phyloP scores from a whole-genome alignment of 2,329 filamentous ascomycete genomes.

The Harringtonia lauricola region DNA sequence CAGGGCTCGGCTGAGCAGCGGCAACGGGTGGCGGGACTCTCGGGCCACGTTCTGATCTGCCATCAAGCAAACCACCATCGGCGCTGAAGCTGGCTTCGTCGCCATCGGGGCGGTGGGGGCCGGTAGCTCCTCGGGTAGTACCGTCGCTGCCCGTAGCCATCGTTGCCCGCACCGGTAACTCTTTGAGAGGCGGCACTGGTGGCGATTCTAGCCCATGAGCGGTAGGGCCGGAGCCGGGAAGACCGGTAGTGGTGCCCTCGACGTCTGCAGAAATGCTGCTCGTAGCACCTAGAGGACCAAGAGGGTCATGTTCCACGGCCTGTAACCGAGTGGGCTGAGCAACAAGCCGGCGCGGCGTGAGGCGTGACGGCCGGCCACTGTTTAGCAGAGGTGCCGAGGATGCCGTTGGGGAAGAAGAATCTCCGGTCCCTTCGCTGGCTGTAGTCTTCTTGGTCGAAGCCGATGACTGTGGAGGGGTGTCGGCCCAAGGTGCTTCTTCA shows the following conservation, averaged over 20 bases:
- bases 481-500: slow-evolving; percentile 44
- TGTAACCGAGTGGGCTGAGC: slow-evolving; percentile 70
- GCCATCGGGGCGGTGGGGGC: slow-evolving; percentile 58
- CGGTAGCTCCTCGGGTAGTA: slow-evolving; percentile 28
- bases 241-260: slow-evolving; percentile 6
- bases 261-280: slow-evolving; percentile 17
- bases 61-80: slow-evolving; percentile 22
- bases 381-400: slow-evolving; percentile 17
- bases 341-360: slow-evolving; percentile 50
- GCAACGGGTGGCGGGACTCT: slow-evolving; percentile 57
- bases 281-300: slow-evolving; percentile 62
- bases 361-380: slow-evolving; percentile 30
- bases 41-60: slow-evolving; percentile 29
- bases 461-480: slow-evolving; percentile 22
- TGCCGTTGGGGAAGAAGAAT: slow-evolving; percentile 16
- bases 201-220: slow-evolving; percentile 28
- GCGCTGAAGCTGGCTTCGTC: slow-evolving; percentile 52
- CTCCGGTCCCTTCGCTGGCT: slow-evolving; percentile 11
- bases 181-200: slow-evolving; percentile 59
- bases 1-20: slow-evolving; percentile 39
- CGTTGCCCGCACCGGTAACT: slow-evolving; percentile 48
- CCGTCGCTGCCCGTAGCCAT: slow-evolving; percentile 34
- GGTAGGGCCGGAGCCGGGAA: neutral
- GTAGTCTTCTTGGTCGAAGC: slow-evolving; percentile 5
- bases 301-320: slow-evolving; percentile 62